Percentiles rank a stretch among this genome's conserved stretches.
phyloP scores from a whole-genome alignment of 2,329 filamentous ascomycete species.

The Diplodia seriata region DNA sequence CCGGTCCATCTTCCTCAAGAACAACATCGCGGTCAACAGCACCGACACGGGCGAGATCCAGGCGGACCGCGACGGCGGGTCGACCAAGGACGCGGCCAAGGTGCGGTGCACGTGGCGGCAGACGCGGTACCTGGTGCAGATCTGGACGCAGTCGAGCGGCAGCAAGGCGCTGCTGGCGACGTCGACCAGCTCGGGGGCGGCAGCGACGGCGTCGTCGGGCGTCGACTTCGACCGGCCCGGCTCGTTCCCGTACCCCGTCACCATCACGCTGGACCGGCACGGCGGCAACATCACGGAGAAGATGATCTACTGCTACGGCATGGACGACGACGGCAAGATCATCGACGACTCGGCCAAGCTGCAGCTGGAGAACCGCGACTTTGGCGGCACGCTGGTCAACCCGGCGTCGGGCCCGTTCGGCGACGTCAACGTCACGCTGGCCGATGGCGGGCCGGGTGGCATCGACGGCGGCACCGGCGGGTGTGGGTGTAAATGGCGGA shows the following conservation, averaged over 20 bases:
- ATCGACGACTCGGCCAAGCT: constrained; percentile 54
- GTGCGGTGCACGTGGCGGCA: constrained; percentile 65
- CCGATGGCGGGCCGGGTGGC: constrained; percentile 47
- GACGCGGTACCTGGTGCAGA: constrained; percentile 67
- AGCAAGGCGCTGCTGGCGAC: constrained; percentile 45
- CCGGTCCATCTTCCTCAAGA: constrained; percentile 81
- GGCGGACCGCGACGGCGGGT: constrained; percentile 60
- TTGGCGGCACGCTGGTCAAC: constrained; percentile 61
- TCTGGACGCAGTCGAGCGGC: constrained; percentile 62
- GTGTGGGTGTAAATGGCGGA: constrained; percentile 66
- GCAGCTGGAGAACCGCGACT: constrained; percentile 59
- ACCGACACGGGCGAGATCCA: constrained; percentile 49
- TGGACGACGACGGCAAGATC: constrained; percentile 58
- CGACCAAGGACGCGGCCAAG: constrained; percentile 53
- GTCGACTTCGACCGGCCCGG: constrained; percentile 60
- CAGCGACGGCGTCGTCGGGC: constrained; percentile 46
- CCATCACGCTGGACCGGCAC: constrained; percentile 66
- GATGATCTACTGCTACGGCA: constrained; percentile 66
- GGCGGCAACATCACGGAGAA: constrained; percentile 62
- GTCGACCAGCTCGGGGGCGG: constrained; percentile 36
- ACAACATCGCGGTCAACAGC: constrained; percentile 56
- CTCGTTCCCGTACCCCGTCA: constrained; percentile 67
- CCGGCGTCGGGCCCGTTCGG: constrained; percentile 55
- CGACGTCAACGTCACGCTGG: constrained; percentile 39
- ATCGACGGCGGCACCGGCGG: constrained; percentile 67